Percentiles rank a stretch among this genome's conserved stretches.
Conservation (phyloP, 2,329 filamentous ascomycete species). For the Fusarium papillatum region DNA sequence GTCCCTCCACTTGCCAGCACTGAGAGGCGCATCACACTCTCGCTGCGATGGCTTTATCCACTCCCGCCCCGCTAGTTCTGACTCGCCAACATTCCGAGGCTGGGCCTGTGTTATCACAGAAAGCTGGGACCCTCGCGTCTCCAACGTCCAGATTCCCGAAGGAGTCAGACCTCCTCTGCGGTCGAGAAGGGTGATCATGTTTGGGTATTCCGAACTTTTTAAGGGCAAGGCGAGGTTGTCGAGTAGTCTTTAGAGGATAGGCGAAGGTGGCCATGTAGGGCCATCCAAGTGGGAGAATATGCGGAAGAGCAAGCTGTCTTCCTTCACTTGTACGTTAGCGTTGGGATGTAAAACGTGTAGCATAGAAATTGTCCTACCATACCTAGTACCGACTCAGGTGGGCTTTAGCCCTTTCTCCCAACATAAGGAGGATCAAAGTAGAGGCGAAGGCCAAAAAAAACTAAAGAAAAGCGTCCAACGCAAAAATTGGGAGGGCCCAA, state of each 20-base stretch:
- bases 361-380: not conserved
- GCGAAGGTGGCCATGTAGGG: not conserved
- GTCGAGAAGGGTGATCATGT: too few relatives aligned
- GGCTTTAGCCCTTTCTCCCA: not conserved
- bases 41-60: too few relatives aligned
- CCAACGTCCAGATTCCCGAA: too few relatives aligned
- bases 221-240: not conserved
- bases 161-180: too few relatives aligned
- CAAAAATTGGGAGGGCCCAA: not conserved
- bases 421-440: not conserved
- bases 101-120: too few relatives aligned
- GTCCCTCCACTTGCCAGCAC: too few relatives aligned
- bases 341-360: not conserved
- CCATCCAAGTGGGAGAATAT: not conserved
- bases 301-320: not conserved
- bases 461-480: not conserved
- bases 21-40: too few relatives aligned
- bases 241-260: not conserved
- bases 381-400: not conserved
- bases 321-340: not conserved
- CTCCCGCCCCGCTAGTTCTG: too few relatives aligned
- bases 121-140: too few relatives aligned
- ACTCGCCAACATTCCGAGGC: too few relatives aligned
- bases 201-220: too few relatives aligned
- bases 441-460: not conserved